phyloP scores from a whole-genome alignment of 1,284 basidiomycete genomes.

The Marasmius oreades region DNA sequence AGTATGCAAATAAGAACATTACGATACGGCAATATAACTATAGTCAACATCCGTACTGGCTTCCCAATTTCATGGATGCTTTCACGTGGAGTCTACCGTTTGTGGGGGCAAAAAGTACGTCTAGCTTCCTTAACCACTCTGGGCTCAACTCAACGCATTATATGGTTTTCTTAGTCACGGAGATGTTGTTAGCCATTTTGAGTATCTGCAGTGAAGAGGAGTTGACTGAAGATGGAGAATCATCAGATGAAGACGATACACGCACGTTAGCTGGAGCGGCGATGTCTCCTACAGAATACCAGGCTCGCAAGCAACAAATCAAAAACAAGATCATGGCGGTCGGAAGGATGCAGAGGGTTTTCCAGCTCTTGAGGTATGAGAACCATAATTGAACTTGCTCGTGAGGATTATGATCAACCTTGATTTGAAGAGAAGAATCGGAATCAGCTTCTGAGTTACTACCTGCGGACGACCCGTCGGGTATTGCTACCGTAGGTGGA shows the following conservation, averaged over 20 bases:
- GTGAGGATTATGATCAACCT: conserved; percentile 4
- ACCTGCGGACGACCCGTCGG: conserved; percentile 40
- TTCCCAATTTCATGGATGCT: conserved; percentile 99
- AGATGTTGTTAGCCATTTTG: conserved; percentile 95
- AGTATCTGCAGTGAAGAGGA: conserved; percentile 95
- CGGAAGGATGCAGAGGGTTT: conserved; percentile 90
- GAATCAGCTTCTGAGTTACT: conserved; percentile 92
- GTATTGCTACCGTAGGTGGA: conserved; percentile 41
- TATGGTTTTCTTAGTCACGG: conserved; percentile 61
- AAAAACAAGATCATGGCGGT: conserved; percentile 94
- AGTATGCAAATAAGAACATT: conserved; percentile 98
- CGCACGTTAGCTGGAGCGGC: conserved; percentile 28
- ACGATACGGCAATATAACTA: conserved; percentile 97
- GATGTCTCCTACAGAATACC: conserved; percentile 35
- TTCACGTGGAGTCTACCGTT: conserved; percentile 99
- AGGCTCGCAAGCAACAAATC: conserved; percentile 70
- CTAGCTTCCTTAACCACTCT: conserved; percentile 8
- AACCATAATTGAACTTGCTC: conserved; percentile 1
- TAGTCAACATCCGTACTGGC: conserved; percentile 85
- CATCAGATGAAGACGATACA: conserved; percentile 38
- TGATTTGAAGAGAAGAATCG: conserved; percentile 75
- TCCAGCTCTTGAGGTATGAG: conserved; percentile 79
- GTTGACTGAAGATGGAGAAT: conserved; percentile 66
- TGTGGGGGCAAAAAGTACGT: conserved; percentile 93
- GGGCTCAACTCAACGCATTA: conserved; percentile 1